phyloP scores from a whole-genome alignment of 106 monocot genomes.

The Dioscorea dumetorum region DNA sequence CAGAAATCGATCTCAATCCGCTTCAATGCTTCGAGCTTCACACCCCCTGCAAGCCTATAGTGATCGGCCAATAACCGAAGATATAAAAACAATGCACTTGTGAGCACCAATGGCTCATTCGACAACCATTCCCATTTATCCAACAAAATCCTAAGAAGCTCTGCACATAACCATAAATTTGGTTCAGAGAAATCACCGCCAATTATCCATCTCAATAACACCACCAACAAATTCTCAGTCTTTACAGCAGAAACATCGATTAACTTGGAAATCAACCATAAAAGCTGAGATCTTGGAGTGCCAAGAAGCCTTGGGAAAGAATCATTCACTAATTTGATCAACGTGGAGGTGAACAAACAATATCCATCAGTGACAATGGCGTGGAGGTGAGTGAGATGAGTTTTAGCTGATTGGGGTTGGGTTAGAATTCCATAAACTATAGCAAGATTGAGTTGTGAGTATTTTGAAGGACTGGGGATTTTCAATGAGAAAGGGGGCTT shows the following conservation, averaged over 20 bases:
- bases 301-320: slow-evolving; percentile 40
- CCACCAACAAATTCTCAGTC: slow-evolving; percentile 25
- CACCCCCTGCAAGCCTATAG: slow-evolving; percentile 30
- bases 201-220: slow-evolving; percentile 44
- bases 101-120: slow-evolving; percentile 36
- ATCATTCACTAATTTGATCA: slow-evolving; percentile 29
- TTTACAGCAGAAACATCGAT: slow-evolving; percentile 22
- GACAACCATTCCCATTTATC: slow-evolving; percentile 45
- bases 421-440: slow-evolving; percentile 44
- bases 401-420: slow-evolving; percentile 23
- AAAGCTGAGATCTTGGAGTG: slow-evolving; percentile 31
- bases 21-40: slow-evolving; percentile 39
- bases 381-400: slow-evolving; percentile 68
- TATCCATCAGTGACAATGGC: slow-evolving; percentile 58
- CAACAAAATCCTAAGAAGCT: slow-evolving; percentile 25
- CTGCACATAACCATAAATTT: slow-evolving; percentile 38
- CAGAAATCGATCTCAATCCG: slow-evolving; percentile 55
- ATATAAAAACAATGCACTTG: slow-evolving; percentile 38
- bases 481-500: slow-evolving; percentile 48
- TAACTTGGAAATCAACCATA: slow-evolving; percentile 27
- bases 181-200: slow-evolving; percentile 46
- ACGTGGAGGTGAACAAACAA: slow-evolving; percentile 40
- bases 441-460: slow-evolving; percentile 43
- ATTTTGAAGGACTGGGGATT: slow-evolving; percentile 36
- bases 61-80: slow-evolving; percentile 72